Conservation (phyloP, 768 basidiomycete genomes). For the Coprinellus aureogranulatus region DNA sequence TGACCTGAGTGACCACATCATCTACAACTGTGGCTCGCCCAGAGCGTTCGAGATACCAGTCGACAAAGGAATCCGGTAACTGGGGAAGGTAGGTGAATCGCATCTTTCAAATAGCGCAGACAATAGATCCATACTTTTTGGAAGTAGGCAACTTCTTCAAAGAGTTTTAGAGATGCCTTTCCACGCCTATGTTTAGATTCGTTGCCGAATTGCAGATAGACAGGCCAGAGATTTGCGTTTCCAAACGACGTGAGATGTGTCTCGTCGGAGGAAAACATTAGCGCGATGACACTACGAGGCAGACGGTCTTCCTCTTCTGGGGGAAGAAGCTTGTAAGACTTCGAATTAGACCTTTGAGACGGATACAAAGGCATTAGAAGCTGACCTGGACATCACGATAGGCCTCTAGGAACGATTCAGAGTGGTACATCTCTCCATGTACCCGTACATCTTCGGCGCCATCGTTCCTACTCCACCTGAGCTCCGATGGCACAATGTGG, state of each 20-base stretch:
- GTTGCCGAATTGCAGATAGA: not conserved
- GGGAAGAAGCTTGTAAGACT: not conserved
- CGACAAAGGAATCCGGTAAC: constrained; percentile 16
- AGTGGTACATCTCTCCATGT: constrained; percentile 16
- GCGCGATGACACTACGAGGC: constrained; percentile 16
- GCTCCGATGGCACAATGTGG: constrained; percentile 15
- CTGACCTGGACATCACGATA: constrained; percentile 4
- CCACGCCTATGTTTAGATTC: not conserved
- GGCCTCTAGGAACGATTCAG: constrained; percentile 18
- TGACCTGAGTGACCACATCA: not conserved
- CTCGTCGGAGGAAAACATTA: not conserved
- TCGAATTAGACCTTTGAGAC: not conserved
- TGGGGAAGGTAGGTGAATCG: constrained; percentile 5
- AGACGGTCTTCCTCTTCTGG: constrained; percentile 8
- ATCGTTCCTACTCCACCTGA: constrained; percentile 6
- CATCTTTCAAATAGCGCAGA: not conserved
- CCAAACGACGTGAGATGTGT: not conserved
- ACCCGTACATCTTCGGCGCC: constrained; percentile 11
- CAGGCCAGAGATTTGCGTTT: not conserved
- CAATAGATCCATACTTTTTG: not conserved
- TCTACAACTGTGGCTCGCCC: not conserved
- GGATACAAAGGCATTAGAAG: not conserved
- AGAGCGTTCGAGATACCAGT: constrained; percentile 7
- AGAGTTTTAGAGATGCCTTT: not conserved
- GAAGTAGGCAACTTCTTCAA: constrained; percentile 1